Conservation (phyloP, 2,329 filamentous ascomycete genomes). For the Epichloe scottii region DNA sequence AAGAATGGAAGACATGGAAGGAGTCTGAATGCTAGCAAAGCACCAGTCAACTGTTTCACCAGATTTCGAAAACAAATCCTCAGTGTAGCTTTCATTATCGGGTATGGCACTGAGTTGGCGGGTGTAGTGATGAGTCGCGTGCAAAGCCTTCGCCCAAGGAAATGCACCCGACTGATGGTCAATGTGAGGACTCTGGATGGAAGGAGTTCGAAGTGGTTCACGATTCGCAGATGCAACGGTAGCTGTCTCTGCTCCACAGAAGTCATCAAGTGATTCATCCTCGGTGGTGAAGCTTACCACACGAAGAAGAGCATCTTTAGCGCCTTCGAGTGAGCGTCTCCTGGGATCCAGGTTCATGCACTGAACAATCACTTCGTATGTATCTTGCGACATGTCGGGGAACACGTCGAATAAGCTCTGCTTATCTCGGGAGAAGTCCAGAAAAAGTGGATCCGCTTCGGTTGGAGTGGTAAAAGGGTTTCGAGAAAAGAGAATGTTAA, state of each 20-base stretch:
- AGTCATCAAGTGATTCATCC: conserved; percentile 84
- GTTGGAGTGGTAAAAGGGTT: conserved; percentile 92
- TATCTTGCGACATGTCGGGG: conserved; percentile 96
- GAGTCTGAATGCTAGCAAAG: conserved; percentile 61
- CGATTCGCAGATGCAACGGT: conserved; percentile 77
- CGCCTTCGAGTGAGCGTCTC: conserved; percentile 70
- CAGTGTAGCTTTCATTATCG: conserved; percentile 65
- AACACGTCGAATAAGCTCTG: conserved; percentile 97
- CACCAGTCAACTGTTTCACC: conserved; percentile 66
- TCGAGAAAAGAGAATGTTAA: conserved; percentile 92
- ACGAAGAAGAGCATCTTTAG: conserved; percentile 65
- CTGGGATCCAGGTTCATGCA: conserved; percentile 84
- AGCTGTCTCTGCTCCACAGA: conserved; percentile 72
- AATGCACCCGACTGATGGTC: conserved; percentile 60
- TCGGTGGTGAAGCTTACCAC: conserved; percentile 87
- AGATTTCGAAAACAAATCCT: conserved; percentile 76
- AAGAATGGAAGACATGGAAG: conserved; percentile 71
- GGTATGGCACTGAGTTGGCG: conserved; percentile 82
- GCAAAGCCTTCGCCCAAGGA: conserved; percentile 87
- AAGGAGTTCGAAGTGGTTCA: conserved; percentile 89
- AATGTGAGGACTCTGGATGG: conserved; percentile 75
- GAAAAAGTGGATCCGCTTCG: conserved; percentile 80
- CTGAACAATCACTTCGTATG: conserved; percentile 82
- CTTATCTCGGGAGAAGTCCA: conserved; percentile 86
- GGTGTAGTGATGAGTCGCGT: conserved; percentile 54